A percentile compares a stretch with the other conserved stretches of the same genome.
phyloP scores from a whole-genome alignment of 805 yeast species.

The Nakazawaea wyomingensis region DNA sequence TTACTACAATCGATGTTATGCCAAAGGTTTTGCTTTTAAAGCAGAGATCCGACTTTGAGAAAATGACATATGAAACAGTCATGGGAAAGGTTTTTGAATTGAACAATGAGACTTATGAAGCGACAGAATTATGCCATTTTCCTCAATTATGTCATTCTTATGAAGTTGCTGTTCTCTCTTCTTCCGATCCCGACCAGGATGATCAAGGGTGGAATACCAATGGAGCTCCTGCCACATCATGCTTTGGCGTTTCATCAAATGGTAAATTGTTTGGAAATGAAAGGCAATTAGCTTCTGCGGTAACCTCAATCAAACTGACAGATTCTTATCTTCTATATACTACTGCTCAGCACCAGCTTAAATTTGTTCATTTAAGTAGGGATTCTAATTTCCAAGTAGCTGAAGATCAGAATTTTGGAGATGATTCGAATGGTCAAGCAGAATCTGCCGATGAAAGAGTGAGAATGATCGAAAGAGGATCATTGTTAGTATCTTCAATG shows the following conservation, averaged over 20 bases:
- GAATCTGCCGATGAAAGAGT: constrained; percentile 65
- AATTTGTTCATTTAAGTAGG: constrained; percentile 67
- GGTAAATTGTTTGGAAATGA: constrained; percentile 72
- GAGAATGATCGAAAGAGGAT: constrained; percentile 88
- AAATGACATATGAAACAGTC: constrained; percentile 53
- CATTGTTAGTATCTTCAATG: constrained; percentile 71
- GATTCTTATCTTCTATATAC: constrained; percentile 75
- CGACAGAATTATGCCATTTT: constrained; percentile 41
- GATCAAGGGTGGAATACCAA: constrained; percentile 8
- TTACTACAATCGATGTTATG: constrained; percentile 36
- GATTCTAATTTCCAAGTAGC: constrained; percentile 27
- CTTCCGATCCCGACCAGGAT: constrained; percentile 21
- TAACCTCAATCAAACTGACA: constrained; percentile 74
- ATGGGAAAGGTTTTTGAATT: constrained; percentile 54
- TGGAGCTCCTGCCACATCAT: constrained; percentile 20
- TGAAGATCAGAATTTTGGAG: constrained; percentile 20
- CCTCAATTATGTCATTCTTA: constrained; percentile 67
- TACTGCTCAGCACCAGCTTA: constrained; percentile 79
- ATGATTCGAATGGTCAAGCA: constrained; percentile 30
- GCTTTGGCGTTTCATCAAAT: constrained; percentile 69
- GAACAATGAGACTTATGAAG: constrained; percentile 24
- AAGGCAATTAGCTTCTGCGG: constrained; percentile 59
- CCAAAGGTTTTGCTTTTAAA: constrained; percentile 53
- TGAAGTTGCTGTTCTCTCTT: constrained; percentile 35
- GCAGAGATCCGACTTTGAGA: constrained; percentile 46